These are phyloP conservation scores for Diphasiastrum complanatum DNA, from an alignment of 83 land plant species.

Conservation along the genomic window DNA sequence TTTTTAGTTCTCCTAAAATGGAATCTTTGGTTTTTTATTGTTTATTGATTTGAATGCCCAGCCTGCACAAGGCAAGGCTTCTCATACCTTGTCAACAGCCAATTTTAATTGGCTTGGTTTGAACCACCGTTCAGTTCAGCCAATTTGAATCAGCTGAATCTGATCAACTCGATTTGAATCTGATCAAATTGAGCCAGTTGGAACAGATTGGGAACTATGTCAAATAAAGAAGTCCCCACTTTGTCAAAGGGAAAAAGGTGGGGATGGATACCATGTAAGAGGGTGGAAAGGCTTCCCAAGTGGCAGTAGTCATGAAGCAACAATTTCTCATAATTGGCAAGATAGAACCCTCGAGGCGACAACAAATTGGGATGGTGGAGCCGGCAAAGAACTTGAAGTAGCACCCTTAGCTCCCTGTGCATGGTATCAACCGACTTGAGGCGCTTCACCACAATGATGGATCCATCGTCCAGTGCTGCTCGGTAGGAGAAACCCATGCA, in stretches of 20 bases:
- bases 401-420: neutral
- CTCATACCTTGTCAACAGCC: too few relatives aligned
- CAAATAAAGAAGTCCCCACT: neutral
- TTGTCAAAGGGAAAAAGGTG: too few relatives aligned
- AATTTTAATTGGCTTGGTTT: too few relatives aligned
- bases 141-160: too few relatives aligned
- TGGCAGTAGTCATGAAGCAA: too few relatives aligned
- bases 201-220: neutral
- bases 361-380: slow-evolving; percentile 7
- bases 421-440: slow-evolving; percentile 1
- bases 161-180: too few relatives aligned
- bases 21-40: too few relatives aligned
- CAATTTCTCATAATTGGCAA: slow-evolving; percentile 10
- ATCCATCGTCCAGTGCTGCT: slow-evolving; percentile 8
- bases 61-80: too few relatives aligned
- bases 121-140: too few relatives aligned
- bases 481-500: slow-evolving; percentile 6
- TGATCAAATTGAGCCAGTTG: too few relatives aligned
- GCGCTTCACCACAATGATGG: slow-evolving; percentile 3
- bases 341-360: slow-evolving; percentile 2
- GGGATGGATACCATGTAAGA: neutral
- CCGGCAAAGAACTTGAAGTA: neutral
- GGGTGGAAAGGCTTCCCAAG: neutral
- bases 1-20: too few relatives aligned
- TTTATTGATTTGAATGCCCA: too few relatives aligned